A percentile compares a stretch with the other conserved stretches of the same genome.
Evolutionary conservation across 345 rosid genomes (phyloP).

Genomic region (Camelina hispida): DNA sequence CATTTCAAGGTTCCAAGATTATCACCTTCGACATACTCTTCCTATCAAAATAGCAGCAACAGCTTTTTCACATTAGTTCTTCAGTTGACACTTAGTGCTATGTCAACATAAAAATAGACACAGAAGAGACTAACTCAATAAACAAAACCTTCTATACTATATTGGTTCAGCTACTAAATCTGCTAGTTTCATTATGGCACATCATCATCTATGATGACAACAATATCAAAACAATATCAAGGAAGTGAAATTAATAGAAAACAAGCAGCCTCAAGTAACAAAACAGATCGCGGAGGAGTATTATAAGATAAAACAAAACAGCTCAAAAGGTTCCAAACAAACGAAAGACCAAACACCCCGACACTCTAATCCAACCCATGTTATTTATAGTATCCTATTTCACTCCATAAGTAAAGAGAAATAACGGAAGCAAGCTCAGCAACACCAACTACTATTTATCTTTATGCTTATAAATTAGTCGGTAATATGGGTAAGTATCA

Average conservation of each 20-base stretch:
- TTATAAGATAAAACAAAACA: neutral
- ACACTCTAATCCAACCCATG: neutral
- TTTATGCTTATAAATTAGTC: neutral
- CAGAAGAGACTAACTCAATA: neutral
- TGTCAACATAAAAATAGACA: neutral
- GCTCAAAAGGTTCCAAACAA: neutral
- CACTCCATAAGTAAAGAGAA: slow-evolving; percentile 10
- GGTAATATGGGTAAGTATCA: neutral
- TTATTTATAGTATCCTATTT: neutral
- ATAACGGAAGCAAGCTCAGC: neutral
- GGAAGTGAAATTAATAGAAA: neutral
- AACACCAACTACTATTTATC: neutral
- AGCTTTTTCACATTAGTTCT: slow-evolving; percentile 17
- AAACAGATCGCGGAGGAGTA: neutral
- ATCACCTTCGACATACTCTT: slow-evolving; percentile 75
- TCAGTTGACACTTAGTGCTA: neutral
- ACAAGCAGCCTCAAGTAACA: neutral
- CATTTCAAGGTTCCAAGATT: slow-evolving; percentile 78
- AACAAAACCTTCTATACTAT: neutral
- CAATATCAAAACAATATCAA: neutral
- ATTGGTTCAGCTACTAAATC: neutral
- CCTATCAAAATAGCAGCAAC: slow-evolving; percentile 53
- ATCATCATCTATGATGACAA: neutral
- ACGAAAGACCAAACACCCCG: neutral
- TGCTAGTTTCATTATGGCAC: neutral